A percentile compares a stretch with the other conserved stretches of the same genome.
phyloP scores from a whole-genome alignment of 805 yeast species.

The Ogataea nakhonphanomensis region DNA sequence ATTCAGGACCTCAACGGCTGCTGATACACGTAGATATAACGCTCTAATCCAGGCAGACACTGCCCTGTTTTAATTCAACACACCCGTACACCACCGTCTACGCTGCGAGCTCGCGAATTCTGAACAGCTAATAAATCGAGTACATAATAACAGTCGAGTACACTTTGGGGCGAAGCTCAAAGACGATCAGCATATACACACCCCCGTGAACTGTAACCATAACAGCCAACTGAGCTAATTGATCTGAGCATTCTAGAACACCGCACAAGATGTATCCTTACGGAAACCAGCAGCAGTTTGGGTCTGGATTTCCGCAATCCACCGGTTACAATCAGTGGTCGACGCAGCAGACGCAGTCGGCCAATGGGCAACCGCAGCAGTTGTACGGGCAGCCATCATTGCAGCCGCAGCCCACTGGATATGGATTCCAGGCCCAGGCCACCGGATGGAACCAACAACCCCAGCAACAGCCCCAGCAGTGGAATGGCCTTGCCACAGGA shows the following conservation, averaged over 20 bases:
- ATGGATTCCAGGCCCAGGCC: conserved; percentile 25
- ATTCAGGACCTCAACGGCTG: conserved; percentile 26
- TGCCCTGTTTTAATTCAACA: not conserved
- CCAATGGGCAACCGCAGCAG: conserved; percentile 24
- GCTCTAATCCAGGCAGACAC: not conserved
- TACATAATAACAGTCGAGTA: not conserved
- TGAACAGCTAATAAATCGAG: conserved; percentile 17
- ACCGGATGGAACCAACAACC: conserved; percentile 15
- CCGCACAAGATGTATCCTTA: conserved; percentile 24
- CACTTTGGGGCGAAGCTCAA: not conserved
- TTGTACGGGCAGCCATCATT: conserved; percentile 18
- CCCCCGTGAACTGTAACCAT: too few relatives aligned
- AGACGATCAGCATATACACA: too few relatives aligned
- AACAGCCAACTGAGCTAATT: not conserved
- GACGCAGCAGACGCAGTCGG: conserved; percentile 33
- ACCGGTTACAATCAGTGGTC: conserved; percentile 26
- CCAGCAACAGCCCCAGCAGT: conserved; percentile 13
- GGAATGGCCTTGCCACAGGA: not conserved
- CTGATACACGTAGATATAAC: conserved; percentile 8
- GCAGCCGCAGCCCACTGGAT: conserved; percentile 40
- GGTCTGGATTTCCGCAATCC: conserved; percentile 24
- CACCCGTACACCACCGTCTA: conserved; percentile 6
- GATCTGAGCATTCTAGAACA: not conserved
- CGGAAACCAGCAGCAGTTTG: conserved; percentile 25
- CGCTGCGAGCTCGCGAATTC: conserved; percentile 8